A percentile compares a stretch with the other conserved stretches of the same genome.
Conservation (phyloP, 2,329 filamentous ascomycete species). For the Penicillium sp. region DNA sequence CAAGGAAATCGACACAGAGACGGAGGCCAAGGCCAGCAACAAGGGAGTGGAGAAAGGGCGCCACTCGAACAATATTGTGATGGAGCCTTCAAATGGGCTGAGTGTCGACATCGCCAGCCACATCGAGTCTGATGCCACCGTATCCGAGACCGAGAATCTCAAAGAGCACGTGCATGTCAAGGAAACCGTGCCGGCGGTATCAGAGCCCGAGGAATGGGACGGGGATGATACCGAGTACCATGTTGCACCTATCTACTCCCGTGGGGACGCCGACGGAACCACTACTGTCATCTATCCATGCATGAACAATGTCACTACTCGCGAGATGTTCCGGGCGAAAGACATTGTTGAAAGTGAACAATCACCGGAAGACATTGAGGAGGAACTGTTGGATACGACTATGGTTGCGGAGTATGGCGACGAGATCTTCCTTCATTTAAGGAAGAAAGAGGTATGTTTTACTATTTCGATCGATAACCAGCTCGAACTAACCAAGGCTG, state of each 20-base stretch:
- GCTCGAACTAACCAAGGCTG: conserved; percentile 9
- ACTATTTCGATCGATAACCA: background rate
- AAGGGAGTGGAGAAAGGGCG: conserved; percentile 11
- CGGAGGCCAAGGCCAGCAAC: conserved; percentile 3
- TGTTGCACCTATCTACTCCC: conserved; percentile 73
- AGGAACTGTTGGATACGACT: conserved; percentile 88
- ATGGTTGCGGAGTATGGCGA: conserved; percentile 98
- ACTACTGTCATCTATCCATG: conserved; percentile 70
- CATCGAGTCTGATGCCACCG: conserved; percentile 19
- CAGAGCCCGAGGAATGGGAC: conserved; percentile 68
- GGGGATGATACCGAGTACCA: conserved; percentile 71
- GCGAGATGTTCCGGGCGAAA: conserved; percentile 69
- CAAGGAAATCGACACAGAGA: conserved; percentile 28
- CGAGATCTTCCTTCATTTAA: conserved; percentile 94
- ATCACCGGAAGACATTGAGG: conserved; percentile 73
- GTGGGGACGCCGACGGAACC: conserved; percentile 66
- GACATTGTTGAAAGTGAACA: conserved; percentile 64
- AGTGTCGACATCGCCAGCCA: background rate
- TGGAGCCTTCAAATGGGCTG: conserved; percentile 2
- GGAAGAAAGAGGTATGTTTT: conserved; percentile 70
- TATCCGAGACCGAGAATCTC: conserved; percentile 15
- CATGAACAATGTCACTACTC: conserved; percentile 53
- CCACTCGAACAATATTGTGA: background rate
- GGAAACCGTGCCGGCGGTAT: conserved; percentile 29
- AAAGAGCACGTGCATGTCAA: conserved; percentile 10